phyloP scores from a whole-genome alignment of 371 early-diverging fungal species.

The Dipsacomyces acuminosporus region DNA sequence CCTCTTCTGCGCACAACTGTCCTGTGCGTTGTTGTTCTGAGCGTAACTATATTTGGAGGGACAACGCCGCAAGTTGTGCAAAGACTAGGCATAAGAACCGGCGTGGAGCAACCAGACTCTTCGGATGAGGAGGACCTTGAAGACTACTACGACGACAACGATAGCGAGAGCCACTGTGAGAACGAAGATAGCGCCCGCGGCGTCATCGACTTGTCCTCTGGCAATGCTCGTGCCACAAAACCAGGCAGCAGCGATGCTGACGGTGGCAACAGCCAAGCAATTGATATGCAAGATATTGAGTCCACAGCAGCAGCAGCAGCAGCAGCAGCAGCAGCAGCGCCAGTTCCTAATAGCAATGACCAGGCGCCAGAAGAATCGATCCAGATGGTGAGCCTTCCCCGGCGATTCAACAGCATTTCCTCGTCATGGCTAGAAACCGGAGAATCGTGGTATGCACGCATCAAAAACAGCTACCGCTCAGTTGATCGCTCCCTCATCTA shows the following conservation, averaged over 20 bases:
- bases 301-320: no score
- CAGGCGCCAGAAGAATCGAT: no score
- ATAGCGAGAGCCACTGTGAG: slow-evolving; percentile 55
- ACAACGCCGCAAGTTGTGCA: slow-evolving; percentile 76
- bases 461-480: slow-evolving; percentile 36
- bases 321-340: no score
- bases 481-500: slow-evolving; percentile 37
- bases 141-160: slow-evolving; percentile 49
- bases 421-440: slow-evolving; percentile 33
- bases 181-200: slow-evolving; percentile 3
- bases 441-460: slow-evolving; percentile 31
- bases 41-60: slow-evolving; percentile 85
- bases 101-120: slow-evolving; percentile 59
- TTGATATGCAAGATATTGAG: no score
- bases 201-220: slow-evolving; percentile 13
- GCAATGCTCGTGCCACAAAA: neutral
- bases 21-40: slow-evolving; percentile 82
- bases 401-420: slow-evolving; percentile 14
- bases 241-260: neutral
- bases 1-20: slow-evolving; percentile 79
- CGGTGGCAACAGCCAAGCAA: slow-evolving; percentile 8
- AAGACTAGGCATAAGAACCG: slow-evolving; percentile 68
- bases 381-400: slow-evolving; percentile 10
- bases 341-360: no score
- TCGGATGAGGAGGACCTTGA: slow-evolving; percentile 43